Conservation (phyloP, 1,139 yeast species). For the Candida tropicalis region DNA sequence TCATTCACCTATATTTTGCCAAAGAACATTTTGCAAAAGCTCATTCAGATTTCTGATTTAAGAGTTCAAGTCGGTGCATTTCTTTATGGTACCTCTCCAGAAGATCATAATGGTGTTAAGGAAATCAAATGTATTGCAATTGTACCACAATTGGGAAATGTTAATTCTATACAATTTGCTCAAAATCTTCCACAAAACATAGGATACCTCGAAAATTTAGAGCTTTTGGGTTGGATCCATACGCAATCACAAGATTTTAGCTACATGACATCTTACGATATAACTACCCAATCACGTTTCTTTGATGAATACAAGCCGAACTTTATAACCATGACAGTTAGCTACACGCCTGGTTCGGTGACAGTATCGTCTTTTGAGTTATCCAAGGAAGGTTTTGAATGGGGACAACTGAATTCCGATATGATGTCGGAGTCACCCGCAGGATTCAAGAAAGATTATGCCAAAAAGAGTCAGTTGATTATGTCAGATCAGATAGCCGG, state of each 20-base stretch:
- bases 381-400: conserved; percentile 64
- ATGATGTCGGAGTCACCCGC: conserved; percentile 53
- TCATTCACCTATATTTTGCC: conserved; percentile 75
- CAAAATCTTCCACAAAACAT: conserved; percentile 42
- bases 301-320: conserved; percentile 30
- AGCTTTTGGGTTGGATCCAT: conserved; percentile 80
- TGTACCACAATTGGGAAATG: conserved; percentile 87
- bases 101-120: conserved; percentile 69
- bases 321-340: conserved; percentile 62
- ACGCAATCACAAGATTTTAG: conserved; percentile 68
- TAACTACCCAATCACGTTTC: conserved; percentile 52
- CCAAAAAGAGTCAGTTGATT: conserved; percentile 67
- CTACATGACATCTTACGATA: conserved; percentile 69
- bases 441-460: conserved; percentile 65
- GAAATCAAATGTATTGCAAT: conserved; percentile 77
- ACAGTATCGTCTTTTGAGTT: conserved; percentile 70
- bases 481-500: conserved; percentile 80
- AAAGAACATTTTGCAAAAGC: conserved; percentile 73
- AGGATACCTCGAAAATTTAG: conserved; percentile 45
- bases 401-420: conserved; percentile 76
- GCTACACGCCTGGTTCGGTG: conserved; percentile 84
- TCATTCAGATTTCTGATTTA: conserved; percentile 79
- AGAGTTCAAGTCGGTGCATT: conserved; percentile 83
- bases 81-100: conserved; percentile 75
- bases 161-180: conserved; percentile 67